Percentiles rank a stretch among this genome's conserved stretches.
phyloP scores from a whole-genome alignment of 208 protist species.

The Porcisia hertigi region DNA sequence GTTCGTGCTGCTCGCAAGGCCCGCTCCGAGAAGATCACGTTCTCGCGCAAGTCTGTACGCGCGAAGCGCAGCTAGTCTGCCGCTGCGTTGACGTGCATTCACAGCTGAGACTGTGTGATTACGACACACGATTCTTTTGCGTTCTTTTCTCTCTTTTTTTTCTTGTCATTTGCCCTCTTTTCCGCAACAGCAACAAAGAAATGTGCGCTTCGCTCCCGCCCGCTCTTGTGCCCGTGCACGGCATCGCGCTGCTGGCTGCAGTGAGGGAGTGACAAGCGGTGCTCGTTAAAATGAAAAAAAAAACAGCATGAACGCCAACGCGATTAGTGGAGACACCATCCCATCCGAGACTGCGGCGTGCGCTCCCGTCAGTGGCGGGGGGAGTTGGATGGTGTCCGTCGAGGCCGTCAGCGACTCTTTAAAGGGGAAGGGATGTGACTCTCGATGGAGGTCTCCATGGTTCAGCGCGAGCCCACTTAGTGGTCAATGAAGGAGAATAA shows the following conservation, averaged over 20 bases:
- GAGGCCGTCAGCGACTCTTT: too few relatives aligned
- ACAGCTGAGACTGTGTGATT: not conserved
- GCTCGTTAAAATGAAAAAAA: not conserved
- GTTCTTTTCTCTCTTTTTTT: conserved; percentile 3
- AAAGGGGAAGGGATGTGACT: too few relatives aligned
- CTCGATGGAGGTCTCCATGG: too few relatives aligned
- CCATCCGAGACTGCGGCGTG: too few relatives aligned
- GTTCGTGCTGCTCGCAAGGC: conserved; percentile 77
- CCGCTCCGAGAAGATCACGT: conserved; percentile 70
- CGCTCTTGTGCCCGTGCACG: not conserved
- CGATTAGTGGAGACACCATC: too few relatives aligned
- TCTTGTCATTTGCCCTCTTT: not conserved
- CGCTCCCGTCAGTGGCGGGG: too few relatives aligned
- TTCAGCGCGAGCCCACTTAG: too few relatives aligned
- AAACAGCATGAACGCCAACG: not conserved
- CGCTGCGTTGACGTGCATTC: not conserved
- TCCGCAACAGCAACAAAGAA: not conserved
- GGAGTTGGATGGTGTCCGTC: too few relatives aligned
- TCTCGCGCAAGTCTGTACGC: conserved; percentile 76
- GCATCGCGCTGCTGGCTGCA: not conserved
- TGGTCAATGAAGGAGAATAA: too few relatives aligned
- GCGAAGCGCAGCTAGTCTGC: conserved; percentile 59
- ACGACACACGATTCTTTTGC: not conserved
- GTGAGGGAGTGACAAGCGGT: not conserved
- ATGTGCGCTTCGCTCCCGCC: not conserved